phyloP scores from a whole-genome alignment of 306 rosid genomes.

The Prunus campanulata region DNA sequence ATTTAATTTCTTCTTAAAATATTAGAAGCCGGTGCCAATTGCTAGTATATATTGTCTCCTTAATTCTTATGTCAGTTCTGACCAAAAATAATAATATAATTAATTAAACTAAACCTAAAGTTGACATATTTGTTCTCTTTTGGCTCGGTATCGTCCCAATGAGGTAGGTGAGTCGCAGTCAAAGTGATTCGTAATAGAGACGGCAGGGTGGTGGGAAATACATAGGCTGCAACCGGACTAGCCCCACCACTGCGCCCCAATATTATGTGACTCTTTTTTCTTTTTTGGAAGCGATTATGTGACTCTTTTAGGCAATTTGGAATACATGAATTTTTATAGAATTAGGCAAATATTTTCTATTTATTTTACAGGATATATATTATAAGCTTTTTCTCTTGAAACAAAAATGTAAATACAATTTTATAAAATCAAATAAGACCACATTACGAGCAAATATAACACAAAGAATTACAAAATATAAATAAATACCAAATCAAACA shows the following conservation, averaged over 20 bases:
- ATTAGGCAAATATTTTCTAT: no score
- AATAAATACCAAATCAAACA: no score
- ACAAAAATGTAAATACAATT: no score
- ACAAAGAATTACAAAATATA: no score
- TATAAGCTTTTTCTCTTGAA: no score
- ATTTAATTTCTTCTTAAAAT: neutral
- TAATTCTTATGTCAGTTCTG: neutral
- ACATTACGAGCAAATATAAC: rapidly evolving
- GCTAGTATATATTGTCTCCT: neutral
- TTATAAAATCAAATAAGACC: no score
- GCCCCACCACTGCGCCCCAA: neutral
- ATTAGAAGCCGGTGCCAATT: neutral
- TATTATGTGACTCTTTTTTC: no score
- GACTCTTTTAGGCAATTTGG: no score
- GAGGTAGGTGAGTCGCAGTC: neutral
- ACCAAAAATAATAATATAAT: neutral
- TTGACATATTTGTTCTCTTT: neutral
- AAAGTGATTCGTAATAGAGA: neutral
- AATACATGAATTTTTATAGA: no score
- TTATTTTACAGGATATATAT: no score
- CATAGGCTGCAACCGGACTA: neutral
- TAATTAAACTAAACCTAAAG: neutral
- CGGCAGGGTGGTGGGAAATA: neutral
- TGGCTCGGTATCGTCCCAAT: neutral
- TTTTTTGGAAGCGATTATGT: no score